phyloP scores from a whole-genome alignment of 345 rosid species.

The Gossypium anomalum region DNA sequence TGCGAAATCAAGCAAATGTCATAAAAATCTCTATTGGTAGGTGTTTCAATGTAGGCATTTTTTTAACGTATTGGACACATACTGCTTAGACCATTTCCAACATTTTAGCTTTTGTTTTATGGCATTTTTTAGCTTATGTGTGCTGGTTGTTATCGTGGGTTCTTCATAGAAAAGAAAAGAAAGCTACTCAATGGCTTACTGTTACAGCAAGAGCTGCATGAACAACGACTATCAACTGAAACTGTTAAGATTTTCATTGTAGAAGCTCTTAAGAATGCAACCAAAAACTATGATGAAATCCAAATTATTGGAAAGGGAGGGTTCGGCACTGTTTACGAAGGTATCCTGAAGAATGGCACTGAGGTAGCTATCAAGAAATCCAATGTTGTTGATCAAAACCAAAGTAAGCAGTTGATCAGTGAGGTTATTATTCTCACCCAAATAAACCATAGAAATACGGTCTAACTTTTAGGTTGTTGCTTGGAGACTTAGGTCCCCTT shows the following conservation, averaged over 20 bases:
- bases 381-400: neutral
- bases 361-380: slow-evolving; percentile 4
- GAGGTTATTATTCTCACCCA: slow-evolving; percentile 2
- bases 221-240: neutral
- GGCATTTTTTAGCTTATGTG: neutral
- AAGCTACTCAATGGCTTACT: neutral
- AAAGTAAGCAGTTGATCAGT: neutral
- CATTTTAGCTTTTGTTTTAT: neutral
- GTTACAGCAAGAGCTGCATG: neutral
- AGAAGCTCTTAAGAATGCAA: neutral
- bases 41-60: neutral
- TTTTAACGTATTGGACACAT: neutral
- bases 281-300: neutral
- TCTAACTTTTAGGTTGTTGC: neutral
- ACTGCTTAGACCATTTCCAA: neutral
- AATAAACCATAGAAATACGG: neutral
- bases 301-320: neutral
- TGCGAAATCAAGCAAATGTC: neutral
- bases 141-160: neutral
- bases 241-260: neutral
- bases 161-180: neutral
- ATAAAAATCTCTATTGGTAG: neutral
- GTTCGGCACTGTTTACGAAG: neutral
- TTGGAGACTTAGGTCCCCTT: neutral
- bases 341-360: neutral